Evolutionary conservation across 75 land plant species (phyloP).

Genomic region (Pinus albicaulis): DNA sequence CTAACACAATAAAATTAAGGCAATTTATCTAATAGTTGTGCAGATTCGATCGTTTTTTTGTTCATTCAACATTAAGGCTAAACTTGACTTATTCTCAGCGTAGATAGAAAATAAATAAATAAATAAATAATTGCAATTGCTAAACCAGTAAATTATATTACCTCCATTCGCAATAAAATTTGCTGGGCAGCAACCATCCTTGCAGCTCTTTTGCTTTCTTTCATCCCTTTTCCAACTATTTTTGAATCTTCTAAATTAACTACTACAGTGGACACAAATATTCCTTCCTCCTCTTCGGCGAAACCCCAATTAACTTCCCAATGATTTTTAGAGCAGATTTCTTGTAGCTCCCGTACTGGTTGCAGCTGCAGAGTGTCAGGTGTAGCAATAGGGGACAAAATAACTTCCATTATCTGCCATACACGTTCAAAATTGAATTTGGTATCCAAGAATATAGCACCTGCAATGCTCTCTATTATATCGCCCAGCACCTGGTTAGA

Average conservation of each 20-base stretch:
- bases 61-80: no score
- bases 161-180: constrained; percentile 8
- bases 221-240: not conserved
- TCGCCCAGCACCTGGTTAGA: constrained; percentile 24
- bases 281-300: constrained; percentile 4
- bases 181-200: constrained; percentile 30
- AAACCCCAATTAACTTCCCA: constrained; percentile 13
- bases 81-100: no score
- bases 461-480: constrained; percentile 51
- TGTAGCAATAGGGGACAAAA: constrained; percentile 44
- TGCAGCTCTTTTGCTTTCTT: constrained; percentile 17
- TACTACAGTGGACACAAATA: constrained; percentile 12
- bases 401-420: constrained; percentile 40
- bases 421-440: constrained; percentile 34
- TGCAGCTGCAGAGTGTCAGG: constrained; percentile 36
- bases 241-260: constrained; percentile 10
- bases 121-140: not conserved
- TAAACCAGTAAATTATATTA: not conserved
- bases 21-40: no score
- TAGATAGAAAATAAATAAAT: no score
- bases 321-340: constrained; percentile 22
- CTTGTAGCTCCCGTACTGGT: constrained; percentile 37
- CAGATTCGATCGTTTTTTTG: no score
- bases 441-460: constrained; percentile 45
- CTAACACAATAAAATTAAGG: no score